Conservation (phyloP, 371 early-diverging fungal genomes). For the Dentiscutata heterogama region DNA sequence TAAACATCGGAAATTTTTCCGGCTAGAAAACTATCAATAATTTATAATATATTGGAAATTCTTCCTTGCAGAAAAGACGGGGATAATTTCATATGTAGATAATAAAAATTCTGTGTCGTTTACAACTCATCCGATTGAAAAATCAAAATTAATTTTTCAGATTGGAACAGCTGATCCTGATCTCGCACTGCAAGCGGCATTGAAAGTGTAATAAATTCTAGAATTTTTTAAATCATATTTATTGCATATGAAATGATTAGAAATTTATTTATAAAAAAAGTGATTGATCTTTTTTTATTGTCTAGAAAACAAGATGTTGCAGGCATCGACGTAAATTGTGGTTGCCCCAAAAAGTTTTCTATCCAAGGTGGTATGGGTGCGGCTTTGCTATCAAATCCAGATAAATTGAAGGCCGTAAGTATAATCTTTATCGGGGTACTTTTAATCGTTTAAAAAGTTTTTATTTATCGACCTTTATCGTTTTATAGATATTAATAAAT, state of each 20-base stretch:
- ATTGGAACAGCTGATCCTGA: constrained; percentile 89
- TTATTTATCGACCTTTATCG: constrained; percentile 5
- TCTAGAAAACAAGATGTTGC: constrained; percentile 83
- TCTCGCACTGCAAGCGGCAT: constrained; percentile 88
- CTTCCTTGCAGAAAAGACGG: constrained; percentile 62
- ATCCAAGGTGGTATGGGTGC: constrained; percentile 97
- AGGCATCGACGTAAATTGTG: constrained; percentile 96
- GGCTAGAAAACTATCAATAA: background rate
- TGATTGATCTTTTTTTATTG: background rate
- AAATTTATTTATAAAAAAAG: background rate
- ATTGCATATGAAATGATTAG: background rate
- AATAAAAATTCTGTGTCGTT: constrained; percentile 61
- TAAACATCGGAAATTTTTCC: constrained; percentile 48
- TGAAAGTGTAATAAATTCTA: constrained; percentile 67
- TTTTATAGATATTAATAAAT: constrained; percentile 72
- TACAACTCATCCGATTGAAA: constrained; percentile 74
- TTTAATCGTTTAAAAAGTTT: background rate
- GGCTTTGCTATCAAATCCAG: constrained; percentile 88
- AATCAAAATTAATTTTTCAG: constrained; percentile 76
- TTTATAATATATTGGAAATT: background rate
- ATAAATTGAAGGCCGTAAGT: constrained; percentile 71
- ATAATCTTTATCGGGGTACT: background rate
- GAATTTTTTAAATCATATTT: background rate
- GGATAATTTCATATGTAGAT: constrained; percentile 75
- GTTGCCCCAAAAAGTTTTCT: constrained; percentile 96